A percentile compares a stretch with the other conserved stretches of the same genome.
Evolutionary conservation across 2,329 filamentous ascomycete species (phyloP).

Genomic region (Pseudocercospora fuligena): DNA sequence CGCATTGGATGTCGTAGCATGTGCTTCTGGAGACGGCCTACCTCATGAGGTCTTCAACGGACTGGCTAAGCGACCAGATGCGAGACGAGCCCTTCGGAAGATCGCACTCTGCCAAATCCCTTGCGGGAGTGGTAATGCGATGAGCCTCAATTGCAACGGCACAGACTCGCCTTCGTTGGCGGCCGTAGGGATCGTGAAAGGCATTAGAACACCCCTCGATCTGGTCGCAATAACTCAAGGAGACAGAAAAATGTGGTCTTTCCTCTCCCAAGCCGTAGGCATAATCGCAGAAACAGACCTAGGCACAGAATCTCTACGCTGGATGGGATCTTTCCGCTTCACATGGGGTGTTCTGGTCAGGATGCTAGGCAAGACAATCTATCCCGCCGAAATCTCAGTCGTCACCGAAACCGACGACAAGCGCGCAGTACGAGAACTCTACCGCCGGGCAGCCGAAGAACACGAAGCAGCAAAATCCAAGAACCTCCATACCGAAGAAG

Average conservation of each 20-base stretch:
- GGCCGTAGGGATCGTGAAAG: constrained; percentile 85
- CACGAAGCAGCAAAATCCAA: constrained; percentile 36
- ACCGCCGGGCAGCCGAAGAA: constrained; percentile 50
- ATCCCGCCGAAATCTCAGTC: constrained; percentile 86
- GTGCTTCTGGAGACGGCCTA: constrained; percentile 89
- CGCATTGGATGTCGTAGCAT: constrained; percentile 81
- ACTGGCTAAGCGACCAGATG: constrained; percentile 75
- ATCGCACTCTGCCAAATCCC: constrained; percentile 86
- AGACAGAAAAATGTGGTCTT: constrained; percentile 74
- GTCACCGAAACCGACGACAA: constrained; percentile 83
- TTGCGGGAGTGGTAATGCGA: constrained; percentile 91
- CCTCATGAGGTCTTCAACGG: constrained; percentile 96
- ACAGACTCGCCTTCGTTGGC: constrained; percentile 75
- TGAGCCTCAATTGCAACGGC: constrained; percentile 88
- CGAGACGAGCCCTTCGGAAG: constrained; percentile 71
- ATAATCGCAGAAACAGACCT: constrained; percentile 90
- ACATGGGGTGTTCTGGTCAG: constrained; percentile 81
- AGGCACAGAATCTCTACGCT: constrained; percentile 85
- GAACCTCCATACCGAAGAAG: constrained; percentile 25
- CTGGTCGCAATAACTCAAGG: constrained; percentile 87
- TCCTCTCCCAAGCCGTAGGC: constrained; percentile 87
- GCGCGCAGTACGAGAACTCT: constrained; percentile 72
- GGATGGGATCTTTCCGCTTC: constrained; percentile 89
- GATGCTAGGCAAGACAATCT: constrained; percentile 74
- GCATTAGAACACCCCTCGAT: constrained; percentile 80